phyloP scores from a whole-genome alignment of 1,284 basidiomycete species.

The Marasmius oreades region DNA sequence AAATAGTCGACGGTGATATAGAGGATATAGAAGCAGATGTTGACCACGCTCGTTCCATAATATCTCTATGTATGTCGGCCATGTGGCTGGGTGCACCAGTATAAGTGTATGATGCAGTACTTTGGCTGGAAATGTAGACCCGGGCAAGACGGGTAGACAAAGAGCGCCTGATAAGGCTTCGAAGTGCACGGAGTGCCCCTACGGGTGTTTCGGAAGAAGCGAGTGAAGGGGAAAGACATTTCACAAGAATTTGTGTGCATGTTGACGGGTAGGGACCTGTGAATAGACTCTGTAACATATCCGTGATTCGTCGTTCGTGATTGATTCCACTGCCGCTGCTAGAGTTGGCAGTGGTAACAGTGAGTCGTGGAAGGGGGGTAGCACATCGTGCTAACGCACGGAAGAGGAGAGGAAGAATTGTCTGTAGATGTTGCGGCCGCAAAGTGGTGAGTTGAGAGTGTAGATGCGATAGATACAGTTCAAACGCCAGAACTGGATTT shows the following conservation, averaged over 20 bases:
- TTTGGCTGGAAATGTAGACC: constrained; percentile 54
- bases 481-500: constrained; percentile 49
- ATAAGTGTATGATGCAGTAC: constrained; percentile 48
- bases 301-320: constrained; percentile 55
- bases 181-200: constrained; percentile 66
- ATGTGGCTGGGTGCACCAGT: constrained; percentile 57
- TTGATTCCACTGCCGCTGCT: constrained; percentile 14
- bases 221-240: constrained; percentile 35
- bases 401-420: constrained; percentile 68
- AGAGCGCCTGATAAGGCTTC: constrained; percentile 57
- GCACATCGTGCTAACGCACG: constrained; percentile 61
- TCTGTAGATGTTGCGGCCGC: constrained; percentile 46
- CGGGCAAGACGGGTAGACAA: constrained; percentile 60
- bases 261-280: constrained; percentile 60
- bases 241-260: constrained; percentile 59
- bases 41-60: constrained; percentile 67
- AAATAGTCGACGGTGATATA: constrained; percentile 44
- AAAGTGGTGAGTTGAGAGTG: constrained; percentile 54
- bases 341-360: constrained; percentile 33
- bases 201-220: constrained; percentile 25
- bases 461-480: constrained; percentile 63
- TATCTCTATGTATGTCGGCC: constrained; percentile 47
- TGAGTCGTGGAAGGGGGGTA: constrained; percentile 61
- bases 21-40: constrained; percentile 22
- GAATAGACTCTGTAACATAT: constrained; percentile 52